phyloP scores from a whole-genome alignment of 2,329 filamentous ascomycete species.

The Neospermospora avenae region DNA sequence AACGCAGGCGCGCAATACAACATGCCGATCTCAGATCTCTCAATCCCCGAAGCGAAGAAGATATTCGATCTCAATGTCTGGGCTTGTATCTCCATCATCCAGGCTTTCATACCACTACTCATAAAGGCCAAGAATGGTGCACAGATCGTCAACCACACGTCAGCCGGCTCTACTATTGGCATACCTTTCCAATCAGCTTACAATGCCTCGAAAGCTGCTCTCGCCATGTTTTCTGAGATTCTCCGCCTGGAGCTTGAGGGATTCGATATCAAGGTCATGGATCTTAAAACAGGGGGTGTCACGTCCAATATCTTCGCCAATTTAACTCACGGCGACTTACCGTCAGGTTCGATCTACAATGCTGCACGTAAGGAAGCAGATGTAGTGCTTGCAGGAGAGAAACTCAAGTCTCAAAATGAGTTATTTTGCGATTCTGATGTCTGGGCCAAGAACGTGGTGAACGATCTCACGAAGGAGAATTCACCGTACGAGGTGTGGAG shows the following conservation, averaged over 20 bases:
- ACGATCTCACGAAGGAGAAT: constrained; percentile 14
- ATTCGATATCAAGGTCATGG: constrained; percentile 25
- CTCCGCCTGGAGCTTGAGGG: constrained; percentile 21
- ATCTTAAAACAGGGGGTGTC: constrained; percentile 21
- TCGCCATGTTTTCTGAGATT: constrained; percentile 23
- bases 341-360: constrained; percentile 16
- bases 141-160: constrained; percentile 44
- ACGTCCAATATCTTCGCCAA: constrained; percentile 12
- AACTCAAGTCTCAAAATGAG: not conserved
- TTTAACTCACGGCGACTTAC: constrained; percentile 3
- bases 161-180: constrained; percentile 26
- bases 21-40: constrained; percentile 35
- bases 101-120: constrained; percentile 35
- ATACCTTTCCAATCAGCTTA: constrained; percentile 21
- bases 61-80: constrained; percentile 36
- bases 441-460: constrained; percentile 19
- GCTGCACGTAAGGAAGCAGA: constrained; percentile 10
- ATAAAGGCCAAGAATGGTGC: constrained; percentile 28
- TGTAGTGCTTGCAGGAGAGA: constrained; percentile 4
- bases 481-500: constrained; percentile 18
- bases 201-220: constrained; percentile 24
- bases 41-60: constrained; percentile 31
- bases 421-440: constrained; percentile 7
- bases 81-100: constrained; percentile 34
- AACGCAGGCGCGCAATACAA: constrained; percentile 40